phyloP scores from a whole-genome alignment of 2,329 filamentous ascomycete genomes.

The Epicoccum sorghinum region DNA sequence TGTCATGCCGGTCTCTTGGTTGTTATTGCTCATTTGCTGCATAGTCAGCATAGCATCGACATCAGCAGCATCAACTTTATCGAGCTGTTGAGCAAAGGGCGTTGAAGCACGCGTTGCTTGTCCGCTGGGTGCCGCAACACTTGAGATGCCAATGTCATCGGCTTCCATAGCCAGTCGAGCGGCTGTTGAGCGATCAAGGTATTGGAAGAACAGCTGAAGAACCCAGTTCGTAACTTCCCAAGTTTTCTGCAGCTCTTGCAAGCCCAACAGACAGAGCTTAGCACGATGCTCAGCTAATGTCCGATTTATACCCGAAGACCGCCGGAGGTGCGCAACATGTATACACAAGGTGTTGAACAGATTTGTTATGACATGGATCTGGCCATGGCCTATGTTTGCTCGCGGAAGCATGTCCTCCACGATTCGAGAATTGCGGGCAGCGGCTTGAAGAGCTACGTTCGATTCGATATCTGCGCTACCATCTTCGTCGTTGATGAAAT shows the following conservation, averaged over 20 bases:
- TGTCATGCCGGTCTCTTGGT: slow-evolving; percentile 17
- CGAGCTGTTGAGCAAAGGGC: background rate
- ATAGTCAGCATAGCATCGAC: slow-evolving; percentile 10
- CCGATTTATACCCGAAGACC: slow-evolving; percentile 45
- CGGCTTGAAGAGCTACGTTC: slow-evolving; percentile 53
- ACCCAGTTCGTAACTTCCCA: slow-evolving; percentile 60
- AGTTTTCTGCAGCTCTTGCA: slow-evolving; percentile 57
- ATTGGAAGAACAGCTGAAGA: slow-evolving; percentile 56
- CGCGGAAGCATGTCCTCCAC: slow-evolving; percentile 56
- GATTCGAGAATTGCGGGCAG: slow-evolving; percentile 54
- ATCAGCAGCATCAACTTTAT: slow-evolving; percentile 7
- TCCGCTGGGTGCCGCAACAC: slow-evolving; percentile 17
- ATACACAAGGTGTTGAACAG: slow-evolving; percentile 57
- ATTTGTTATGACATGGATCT: slow-evolving; percentile 57
- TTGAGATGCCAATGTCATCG: slow-evolving; percentile 29
- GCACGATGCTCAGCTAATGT: slow-evolving; percentile 57
- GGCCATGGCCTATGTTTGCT: slow-evolving; percentile 52
- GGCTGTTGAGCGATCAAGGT: slow-evolving; percentile 54
- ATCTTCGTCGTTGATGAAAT: slow-evolving; percentile 48
- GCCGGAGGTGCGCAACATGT: slow-evolving; percentile 53
- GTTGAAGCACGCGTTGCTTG: slow-evolving; percentile 11
- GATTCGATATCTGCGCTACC: slow-evolving; percentile 45
- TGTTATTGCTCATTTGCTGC: slow-evolving; percentile 5
- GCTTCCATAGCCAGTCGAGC: slow-evolving; percentile 43
- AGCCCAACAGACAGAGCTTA: slow-evolving; percentile 55